A percentile compares a stretch with the other conserved stretches of the same genome.
Evolutionary conservation across 495 filamentous ascomycete genomes (phyloP).

Genomic region (Neurospora sp.): DNA sequence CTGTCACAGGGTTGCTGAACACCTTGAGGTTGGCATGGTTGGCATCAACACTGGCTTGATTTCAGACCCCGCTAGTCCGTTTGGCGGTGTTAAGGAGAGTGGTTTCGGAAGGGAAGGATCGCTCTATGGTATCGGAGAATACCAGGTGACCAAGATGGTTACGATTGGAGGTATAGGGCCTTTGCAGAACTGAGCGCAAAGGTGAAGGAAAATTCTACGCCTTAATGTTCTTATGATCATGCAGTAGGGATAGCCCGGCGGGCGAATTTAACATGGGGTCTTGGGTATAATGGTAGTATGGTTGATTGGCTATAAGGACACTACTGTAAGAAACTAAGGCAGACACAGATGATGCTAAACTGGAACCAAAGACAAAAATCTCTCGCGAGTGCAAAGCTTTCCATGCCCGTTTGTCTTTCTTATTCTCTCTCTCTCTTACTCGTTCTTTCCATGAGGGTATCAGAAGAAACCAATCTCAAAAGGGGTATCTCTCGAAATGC

Average conservation of each 20-base stretch:
- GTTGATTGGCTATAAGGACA: background rate
- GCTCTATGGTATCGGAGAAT: constrained; percentile 86
- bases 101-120: constrained; percentile 91
- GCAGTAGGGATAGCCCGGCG: background rate
- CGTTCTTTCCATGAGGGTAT: constrained; percentile 21
- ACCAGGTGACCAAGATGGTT: constrained; percentile 76
- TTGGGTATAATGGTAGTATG: background rate
- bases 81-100: constrained; percentile 88
- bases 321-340: background rate
- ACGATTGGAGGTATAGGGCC: constrained; percentile 71
- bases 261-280: background rate
- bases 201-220: background rate
- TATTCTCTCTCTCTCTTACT: background rate
- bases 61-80: constrained; percentile 72
- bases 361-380: background rate
- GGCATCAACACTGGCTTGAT: constrained; percentile 79
- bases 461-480: constrained; percentile 39
- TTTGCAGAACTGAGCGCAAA: constrained; percentile 24
- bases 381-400: background rate
- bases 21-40: constrained; percentile 84
- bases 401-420: background rate
- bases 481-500: constrained; percentile 46
- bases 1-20: constrained; percentile 68
- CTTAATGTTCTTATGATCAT: background rate
- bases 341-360: background rate